phyloP scores from a whole-genome alignment of 2,329 filamentous ascomycete genomes.

The Onygenales sp. region DNA sequence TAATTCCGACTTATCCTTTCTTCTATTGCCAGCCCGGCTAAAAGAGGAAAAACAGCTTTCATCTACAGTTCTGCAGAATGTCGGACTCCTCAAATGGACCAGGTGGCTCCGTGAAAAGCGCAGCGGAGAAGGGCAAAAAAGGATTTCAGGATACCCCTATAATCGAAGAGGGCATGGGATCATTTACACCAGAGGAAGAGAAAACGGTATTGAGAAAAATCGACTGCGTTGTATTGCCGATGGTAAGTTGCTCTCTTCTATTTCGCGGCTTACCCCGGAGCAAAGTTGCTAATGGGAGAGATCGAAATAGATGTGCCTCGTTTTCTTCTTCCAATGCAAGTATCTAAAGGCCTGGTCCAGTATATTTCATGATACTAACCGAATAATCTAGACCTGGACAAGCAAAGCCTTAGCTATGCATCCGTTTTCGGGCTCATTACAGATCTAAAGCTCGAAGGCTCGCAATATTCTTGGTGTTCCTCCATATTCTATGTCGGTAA shows the following conservation, averaged over 20 bases:
- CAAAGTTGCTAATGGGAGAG: no score
- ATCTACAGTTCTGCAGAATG: not conserved
- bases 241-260: not conserved
- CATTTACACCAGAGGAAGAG: not conserved
- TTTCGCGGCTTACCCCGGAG: no score
- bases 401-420: not conserved
- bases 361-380: not conserved
- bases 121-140: not conserved
- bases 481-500: not conserved
- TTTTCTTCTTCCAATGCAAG: not conserved
- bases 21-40: not conserved
- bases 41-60: no score
- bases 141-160: not conserved
- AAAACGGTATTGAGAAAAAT: not conserved
- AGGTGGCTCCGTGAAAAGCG: not conserved
- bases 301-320: not conserved
- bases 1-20: no score
- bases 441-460: not conserved
- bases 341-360: not conserved
- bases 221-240: not conserved
- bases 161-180: not conserved
- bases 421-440: not conserved
- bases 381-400: not conserved
- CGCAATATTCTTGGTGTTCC: not conserved
- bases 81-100: no score